Evolutionary conservation across 1,139 yeast genomes (phyloP).

Genomic region (Geotrichum aggregatum): DNA sequence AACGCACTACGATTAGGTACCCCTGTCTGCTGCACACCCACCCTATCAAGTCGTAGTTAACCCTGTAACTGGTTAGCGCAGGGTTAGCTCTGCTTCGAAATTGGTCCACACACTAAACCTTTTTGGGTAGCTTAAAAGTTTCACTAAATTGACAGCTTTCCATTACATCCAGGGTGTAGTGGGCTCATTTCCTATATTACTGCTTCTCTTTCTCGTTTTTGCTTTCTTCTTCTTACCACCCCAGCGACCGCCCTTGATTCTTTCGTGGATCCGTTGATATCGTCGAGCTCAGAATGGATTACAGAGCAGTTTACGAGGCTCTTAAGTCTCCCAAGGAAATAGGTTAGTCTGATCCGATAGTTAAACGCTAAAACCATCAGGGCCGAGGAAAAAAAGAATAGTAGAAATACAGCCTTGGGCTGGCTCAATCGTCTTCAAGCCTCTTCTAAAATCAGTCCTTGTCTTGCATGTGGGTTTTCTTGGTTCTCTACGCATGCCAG

Average conservation of each 20-base stretch:
- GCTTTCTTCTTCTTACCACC: neutral
- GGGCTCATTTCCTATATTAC: neutral
- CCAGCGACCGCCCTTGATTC: neutral
- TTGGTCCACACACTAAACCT: no score
- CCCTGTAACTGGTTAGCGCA: no score
- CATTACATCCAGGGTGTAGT: neutral
- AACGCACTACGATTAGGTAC: no score
- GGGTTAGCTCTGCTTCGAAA: no score
- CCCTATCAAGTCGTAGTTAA: no score
- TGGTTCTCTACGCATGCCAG: no score
- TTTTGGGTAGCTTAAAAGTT: no score
- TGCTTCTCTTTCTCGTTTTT: neutral
- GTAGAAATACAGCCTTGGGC: neutral
- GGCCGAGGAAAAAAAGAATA: neutral
- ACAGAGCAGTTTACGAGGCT: slow-evolving; percentile 27
- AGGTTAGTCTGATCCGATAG: slow-evolving; percentile 22
- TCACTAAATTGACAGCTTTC: neutral
- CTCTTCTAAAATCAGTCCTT: no score
- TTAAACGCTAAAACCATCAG: neutral
- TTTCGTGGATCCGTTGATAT: no score
- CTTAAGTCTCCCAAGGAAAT: slow-evolving; percentile 28
- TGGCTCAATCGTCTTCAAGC: neutral
- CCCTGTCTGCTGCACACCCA: no score
- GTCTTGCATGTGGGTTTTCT: neutral
- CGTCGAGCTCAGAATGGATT: slow-evolving; percentile 25